Evolutionary conservation across 2,329 filamentous ascomycete species (phyloP).

Genomic region (Colletotrichum karsti): DNA sequence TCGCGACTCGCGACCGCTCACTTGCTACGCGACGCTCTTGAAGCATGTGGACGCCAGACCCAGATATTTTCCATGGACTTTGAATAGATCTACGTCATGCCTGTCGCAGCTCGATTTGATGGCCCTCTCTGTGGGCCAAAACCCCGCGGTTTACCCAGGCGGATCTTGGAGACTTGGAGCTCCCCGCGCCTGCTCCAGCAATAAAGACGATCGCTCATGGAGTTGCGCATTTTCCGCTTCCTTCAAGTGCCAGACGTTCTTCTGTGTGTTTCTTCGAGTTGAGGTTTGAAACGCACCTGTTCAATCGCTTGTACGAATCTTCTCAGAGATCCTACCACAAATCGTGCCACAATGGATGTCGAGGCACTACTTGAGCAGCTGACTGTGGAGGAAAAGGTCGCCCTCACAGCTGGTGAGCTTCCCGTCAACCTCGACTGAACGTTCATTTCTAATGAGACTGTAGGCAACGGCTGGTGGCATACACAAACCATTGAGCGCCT

Average conservation of each 20-base stretch:
- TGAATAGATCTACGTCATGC: slow-evolving; percentile 3
- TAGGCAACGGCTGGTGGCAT: slow-evolving; percentile 32
- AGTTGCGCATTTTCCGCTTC: background rate
- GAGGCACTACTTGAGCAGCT: slow-evolving; percentile 27
- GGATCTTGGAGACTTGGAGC: background rate
- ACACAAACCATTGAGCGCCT: slow-evolving; percentile 27
- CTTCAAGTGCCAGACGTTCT: background rate
- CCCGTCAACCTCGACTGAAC: fast-evolving
- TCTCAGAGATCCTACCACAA: background rate
- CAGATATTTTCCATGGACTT: background rate
- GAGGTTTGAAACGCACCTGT: background rate
- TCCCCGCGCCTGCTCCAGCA: background rate
- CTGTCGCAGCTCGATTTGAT: background rate
- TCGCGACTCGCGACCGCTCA: slow-evolving; percentile 3
- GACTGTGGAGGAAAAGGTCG: slow-evolving; percentile 28
- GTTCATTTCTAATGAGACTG: background rate
- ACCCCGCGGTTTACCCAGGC: slow-evolving; percentile 12
- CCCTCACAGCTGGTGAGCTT: slow-evolving; percentile 26
- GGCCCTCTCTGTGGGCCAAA: slow-evolving; percentile 1
- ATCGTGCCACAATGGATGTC: slow-evolving; percentile 14
- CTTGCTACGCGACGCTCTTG: background rate
- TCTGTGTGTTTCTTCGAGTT: background rate
- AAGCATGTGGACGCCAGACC: background rate
- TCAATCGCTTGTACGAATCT: background rate
- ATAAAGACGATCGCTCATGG: background rate